Base-by-base conservation (phyloP, 441 rosid genomes). In the Viola pubescens region DNA sequence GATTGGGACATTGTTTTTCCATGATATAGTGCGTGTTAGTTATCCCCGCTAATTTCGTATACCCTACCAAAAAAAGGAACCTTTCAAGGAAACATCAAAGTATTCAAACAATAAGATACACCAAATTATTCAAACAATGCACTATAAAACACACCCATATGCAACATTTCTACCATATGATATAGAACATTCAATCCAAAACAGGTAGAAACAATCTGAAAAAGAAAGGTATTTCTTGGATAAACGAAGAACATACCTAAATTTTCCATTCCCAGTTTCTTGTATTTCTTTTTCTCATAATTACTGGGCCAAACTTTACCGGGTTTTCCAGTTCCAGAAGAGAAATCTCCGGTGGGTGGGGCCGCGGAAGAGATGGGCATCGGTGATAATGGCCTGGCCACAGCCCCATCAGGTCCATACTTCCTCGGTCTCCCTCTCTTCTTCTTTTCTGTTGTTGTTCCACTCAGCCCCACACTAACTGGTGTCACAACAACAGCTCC, bases 341-440 rank as follows among this genome's bases (percentile, higher is more conserved):
- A 79, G 79, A 76, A 78, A 46, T 84, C 80, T 54, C 82, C 82
- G 2, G 68, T 72, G 14, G 85, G 75, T 0, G 86, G 86, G 42
- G 73, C 78, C 0, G 94, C 78, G 48, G 90, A 70, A 9, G 97
- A 89, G 57, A 89, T 75, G 1, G 90, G 91, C 76, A 77, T 75
- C 1, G 91, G 91, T 5, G 89, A 87, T 73, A 81, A 73, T 48
- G 91, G 73, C 71, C 77, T 63, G 2, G 77, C 70, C 37, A 73
- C 65, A 3, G 83, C 48, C 53, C 91, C 98, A 55, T 87, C 94
- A 1, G 90, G 83, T 47, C 86, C 95, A 61, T 91, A 85, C 72
- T 91, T 91, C 80, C 98, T 80, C 26, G 98, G 97, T 59, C 95
- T 82, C 26, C 97, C 98, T 47, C 98, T 82, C 84, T 82, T 87